phyloP scores from a whole-genome alignment of 306 rosid species.

The Ormosia emarginata region DNA sequence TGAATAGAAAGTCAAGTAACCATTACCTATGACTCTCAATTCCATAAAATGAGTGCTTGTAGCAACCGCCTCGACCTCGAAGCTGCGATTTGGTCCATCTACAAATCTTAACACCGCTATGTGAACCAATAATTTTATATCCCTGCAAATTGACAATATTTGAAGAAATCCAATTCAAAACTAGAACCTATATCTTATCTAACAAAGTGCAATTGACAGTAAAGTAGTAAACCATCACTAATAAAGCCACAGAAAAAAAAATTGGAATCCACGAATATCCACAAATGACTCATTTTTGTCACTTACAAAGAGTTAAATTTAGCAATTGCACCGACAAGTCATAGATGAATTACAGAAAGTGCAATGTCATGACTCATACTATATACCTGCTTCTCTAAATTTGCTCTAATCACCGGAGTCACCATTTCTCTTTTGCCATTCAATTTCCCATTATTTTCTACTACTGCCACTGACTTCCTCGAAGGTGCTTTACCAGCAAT shows the following conservation, averaged over 20 bases:
- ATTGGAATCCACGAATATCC: neutral
- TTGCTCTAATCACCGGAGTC: conserved; percentile 89
- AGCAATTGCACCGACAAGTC: neutral
- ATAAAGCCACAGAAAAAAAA: neutral
- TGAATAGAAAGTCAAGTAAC: neutral
- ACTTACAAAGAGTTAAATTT: neutral
- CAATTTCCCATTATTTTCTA: conserved; percentile 56
- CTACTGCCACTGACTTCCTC: conserved; percentile 43
- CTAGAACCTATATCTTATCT: neutral
- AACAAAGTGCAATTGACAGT: conserved; percentile 19
- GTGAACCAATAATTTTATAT: conserved; percentile 86
- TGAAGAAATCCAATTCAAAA: conserved; percentile 11
- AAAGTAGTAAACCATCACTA: neutral
- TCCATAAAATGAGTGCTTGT: conserved; percentile 99
- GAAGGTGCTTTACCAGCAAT: conserved; percentile 92
- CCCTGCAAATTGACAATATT: conserved; percentile 60
- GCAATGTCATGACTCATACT: neutral
- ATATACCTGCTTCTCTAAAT: conserved; percentile 81
- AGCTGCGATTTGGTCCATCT: conserved; percentile 99
- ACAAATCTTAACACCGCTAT: conserved; percentile 96
- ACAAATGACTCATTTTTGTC: neutral
- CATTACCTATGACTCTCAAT: conserved; percentile 94
- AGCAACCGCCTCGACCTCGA: conserved; percentile 97
- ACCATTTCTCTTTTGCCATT: conserved; percentile 81
- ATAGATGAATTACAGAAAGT: neutral